Evolutionary conservation across 805 yeast genomes (phyloP).

Genomic region (Phaffomyces opuntiae): DNA sequence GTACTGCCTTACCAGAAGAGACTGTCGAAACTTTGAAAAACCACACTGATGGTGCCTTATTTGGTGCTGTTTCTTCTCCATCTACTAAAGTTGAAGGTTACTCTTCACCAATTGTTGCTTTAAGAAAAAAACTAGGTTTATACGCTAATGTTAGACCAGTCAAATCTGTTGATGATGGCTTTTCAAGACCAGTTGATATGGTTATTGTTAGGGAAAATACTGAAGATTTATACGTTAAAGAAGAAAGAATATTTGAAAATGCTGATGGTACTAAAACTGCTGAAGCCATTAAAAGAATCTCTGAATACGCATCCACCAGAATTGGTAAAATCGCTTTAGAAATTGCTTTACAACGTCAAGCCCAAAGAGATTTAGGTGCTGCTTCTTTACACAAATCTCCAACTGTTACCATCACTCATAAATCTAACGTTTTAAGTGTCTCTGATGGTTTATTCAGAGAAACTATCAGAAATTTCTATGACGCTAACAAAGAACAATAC

Average conservation of each 20-base stretch:
- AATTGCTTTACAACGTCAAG: conserved; percentile 87
- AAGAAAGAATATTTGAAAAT: conserved; percentile 68
- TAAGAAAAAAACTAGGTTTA: conserved; percentile 89
- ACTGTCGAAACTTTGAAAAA: conserved; percentile 72
- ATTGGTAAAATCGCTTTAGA: conserved; percentile 90
- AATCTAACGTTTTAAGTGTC: conserved; percentile 87
- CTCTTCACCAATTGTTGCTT: conserved; percentile 98
- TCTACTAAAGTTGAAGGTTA: conserved; percentile 91
- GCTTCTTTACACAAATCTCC: conserved; percentile 48
- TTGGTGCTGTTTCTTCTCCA: conserved; percentile 97
- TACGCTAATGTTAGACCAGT: conserved; percentile 98
- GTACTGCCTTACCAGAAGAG: conserved; percentile 90
- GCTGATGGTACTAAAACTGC: conserved; percentile 86
- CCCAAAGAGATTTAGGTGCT: conserved; percentile 58
- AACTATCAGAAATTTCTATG: conserved; percentile 42
- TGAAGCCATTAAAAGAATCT: conserved; percentile 95
- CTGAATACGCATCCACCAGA: conserved; percentile 77
- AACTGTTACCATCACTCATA: conserved; percentile 87
- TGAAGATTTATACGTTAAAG: conserved; percentile 94
- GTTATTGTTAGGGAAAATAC: conserved; percentile 98
- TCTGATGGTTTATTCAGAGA: conserved; percentile 97
- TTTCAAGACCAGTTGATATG: conserved; percentile 83
- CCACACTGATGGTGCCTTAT: conserved; percentile 93
- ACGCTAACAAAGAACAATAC: conserved; percentile 50
- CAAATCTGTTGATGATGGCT: conserved; percentile 80